Conservation (phyloP, 768 basidiomycete genomes). For the Boletus barrowsii region DNA sequence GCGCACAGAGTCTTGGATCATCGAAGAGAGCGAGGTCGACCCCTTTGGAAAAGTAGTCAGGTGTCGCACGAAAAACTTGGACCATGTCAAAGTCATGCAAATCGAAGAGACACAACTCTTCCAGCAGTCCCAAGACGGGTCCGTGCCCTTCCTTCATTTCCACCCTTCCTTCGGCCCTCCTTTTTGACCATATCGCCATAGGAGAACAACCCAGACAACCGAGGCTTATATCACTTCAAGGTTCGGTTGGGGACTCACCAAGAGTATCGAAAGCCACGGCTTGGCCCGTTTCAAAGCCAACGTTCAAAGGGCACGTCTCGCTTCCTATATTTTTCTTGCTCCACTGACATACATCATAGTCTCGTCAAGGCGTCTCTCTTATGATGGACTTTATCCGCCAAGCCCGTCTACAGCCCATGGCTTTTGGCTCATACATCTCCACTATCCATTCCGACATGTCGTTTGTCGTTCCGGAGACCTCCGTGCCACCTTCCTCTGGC, state of each 20-base stretch:
- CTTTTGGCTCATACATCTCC: constrained; percentile 38
- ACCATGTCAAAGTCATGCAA: constrained; percentile 92
- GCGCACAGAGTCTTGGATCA: constrained; percentile 88
- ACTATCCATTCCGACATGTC: constrained; percentile 33
- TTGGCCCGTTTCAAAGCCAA: constrained; percentile 83
- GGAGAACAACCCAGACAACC: constrained; percentile 80
- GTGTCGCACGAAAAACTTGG: constrained; percentile 85
- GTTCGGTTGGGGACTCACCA: constrained; percentile 89
- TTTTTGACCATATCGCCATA: constrained; percentile 26
- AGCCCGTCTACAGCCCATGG: constrained; percentile 59
- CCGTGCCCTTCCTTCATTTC: constrained; percentile 22
- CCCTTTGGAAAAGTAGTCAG: constrained; percentile 71
- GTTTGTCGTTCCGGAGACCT: constrained; percentile 21
- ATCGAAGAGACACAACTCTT: constrained; percentile 81
- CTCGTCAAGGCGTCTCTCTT: constrained; percentile 82
- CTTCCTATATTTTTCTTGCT: not conserved
- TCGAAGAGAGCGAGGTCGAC: constrained; percentile 95
- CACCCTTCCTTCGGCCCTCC: not conserved
- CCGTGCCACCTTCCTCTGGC: constrained; percentile 12
- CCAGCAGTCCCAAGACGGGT: constrained; percentile 70
- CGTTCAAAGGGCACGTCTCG: constrained; percentile 67
- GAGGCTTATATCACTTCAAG: constrained; percentile 85
- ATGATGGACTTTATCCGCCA: constrained; percentile 78
- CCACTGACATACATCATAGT: constrained; percentile 42
- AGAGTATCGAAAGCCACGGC: constrained; percentile 83